Percentiles rank a stretch among this genome's conserved stretches.
Evolutionary conservation across 768 basidiomycete genomes (phyloP).

Genomic region (Tylopilus rubrobrunneus): DNA sequence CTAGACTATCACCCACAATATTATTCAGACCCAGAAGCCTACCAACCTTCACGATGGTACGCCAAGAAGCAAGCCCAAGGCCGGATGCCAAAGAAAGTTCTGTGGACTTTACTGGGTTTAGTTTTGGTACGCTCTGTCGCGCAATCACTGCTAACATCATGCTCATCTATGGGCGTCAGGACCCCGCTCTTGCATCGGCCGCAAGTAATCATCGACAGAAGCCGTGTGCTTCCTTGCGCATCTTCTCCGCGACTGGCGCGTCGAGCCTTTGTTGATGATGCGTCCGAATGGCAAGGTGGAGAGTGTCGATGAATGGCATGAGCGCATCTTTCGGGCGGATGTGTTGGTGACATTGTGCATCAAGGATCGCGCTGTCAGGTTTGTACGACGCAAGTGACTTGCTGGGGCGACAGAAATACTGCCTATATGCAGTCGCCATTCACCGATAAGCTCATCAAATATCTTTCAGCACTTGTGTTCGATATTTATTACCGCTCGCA

Average conservation of each 20-base stretch:
- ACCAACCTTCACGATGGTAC: conserved; percentile 38
- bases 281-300: conserved; percentile 5
- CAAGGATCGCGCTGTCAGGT: conserved; percentile 9
- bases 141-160: not conserved
- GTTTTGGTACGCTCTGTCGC: conserved; percentile 9
- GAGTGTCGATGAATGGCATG: conserved; percentile 15
- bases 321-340: conserved; percentile 11
- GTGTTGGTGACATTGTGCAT: conserved; percentile 14
- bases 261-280: conserved; percentile 38
- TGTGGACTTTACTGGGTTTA: conserved; percentile 14
- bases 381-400: conserved; percentile 8
- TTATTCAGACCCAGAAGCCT: conserved; percentile 34
- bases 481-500: not conserved
- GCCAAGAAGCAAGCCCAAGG: conserved; percentile 6
- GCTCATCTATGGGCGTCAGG: conserved; percentile 24
- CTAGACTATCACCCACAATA: conserved; percentile 34
- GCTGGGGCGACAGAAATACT: too few species aligned
- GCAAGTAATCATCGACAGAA: conserved; percentile 51
- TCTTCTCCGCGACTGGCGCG: conserved; percentile 47
- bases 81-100: not conserved
- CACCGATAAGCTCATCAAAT: too few species aligned
- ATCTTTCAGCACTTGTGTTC: not conserved
- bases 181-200: conserved; percentile 49
- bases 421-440: too few species aligned
- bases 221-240: conserved; percentile 50